phyloP scores from a whole-genome alignment of 148 eudicot species.

The Dianthus caryophyllus region DNA sequence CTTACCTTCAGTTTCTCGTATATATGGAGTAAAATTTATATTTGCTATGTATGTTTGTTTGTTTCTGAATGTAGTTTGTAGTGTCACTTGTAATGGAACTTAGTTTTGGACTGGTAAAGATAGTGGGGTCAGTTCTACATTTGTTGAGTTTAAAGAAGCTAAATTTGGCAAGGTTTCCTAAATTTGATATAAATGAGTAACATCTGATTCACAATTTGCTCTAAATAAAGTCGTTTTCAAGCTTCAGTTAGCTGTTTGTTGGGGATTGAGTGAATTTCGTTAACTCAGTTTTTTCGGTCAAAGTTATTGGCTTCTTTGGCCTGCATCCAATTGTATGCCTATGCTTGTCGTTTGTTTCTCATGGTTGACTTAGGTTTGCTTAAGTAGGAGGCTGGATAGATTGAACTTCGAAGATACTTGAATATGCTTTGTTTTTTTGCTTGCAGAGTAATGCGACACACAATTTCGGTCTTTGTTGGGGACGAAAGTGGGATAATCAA shows the following conservation, averaged over 20 bases:
- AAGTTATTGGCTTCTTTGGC: background rate
- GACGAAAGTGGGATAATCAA: constrained; percentile 96
- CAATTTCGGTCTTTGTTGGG: constrained; percentile 88
- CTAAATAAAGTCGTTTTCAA: no score
- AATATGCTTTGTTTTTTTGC: background rate
- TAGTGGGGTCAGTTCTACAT: background rate
- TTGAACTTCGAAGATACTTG: background rate
- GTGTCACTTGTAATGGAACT: background rate
- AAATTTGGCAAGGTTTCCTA: background rate
- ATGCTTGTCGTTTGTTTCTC: background rate
- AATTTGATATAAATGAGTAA: no score
- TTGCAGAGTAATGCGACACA: constrained; percentile 69
- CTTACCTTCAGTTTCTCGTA: no score
- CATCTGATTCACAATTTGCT: no score
- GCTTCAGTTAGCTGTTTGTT: no score
- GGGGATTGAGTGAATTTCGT: no score
- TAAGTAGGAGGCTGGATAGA: background rate
- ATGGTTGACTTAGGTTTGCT: background rate
- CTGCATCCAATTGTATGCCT: background rate
- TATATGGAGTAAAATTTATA: background rate
- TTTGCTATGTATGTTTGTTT: background rate
- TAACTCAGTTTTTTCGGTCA: background rate
- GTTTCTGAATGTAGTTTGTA: background rate
- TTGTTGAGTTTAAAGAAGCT: background rate
- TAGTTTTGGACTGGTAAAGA: background rate